These are phyloP conservation scores for Durusdinium trenchii DNA, from an alignment of 73 alveolate genomes.

Conservation along the genomic window DNA sequence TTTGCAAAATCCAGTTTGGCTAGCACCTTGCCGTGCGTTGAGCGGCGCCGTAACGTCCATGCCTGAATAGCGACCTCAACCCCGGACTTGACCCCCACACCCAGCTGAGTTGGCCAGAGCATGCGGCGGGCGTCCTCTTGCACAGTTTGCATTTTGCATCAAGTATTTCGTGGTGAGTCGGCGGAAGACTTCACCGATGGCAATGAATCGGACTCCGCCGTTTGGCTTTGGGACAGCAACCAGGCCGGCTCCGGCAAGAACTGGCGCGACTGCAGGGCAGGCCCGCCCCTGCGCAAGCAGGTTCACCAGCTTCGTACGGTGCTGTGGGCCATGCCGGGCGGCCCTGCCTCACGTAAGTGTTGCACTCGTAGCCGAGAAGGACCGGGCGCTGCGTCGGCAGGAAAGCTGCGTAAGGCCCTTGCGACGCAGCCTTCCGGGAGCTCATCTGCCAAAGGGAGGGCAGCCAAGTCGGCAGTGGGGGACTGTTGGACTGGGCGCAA, in stretches of 20 bases:
- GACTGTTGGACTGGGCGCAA: not conserved
- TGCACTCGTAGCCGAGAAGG: slow-evolving; percentile 32
- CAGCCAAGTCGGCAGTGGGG: not conserved
- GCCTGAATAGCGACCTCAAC: not conserved
- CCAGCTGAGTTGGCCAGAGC: not conserved
- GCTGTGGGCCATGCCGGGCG: not conserved
- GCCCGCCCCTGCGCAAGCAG: not conserved
- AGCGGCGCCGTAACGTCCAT: not conserved
- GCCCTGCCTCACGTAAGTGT: not conserved
- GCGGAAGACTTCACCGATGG: slow-evolving; percentile 17
- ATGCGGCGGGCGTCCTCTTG: not conserved
- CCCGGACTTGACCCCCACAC: not conserved
- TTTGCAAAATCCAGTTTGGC: not conserved
- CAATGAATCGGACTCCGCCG: not conserved
- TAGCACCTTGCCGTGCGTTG: not conserved
- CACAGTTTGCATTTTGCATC: not conserved
- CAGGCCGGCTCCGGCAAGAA: not conserved
- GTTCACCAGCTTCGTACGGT: not conserved
- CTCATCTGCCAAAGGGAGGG: not conserved
- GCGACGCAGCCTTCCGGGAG: not conserved
- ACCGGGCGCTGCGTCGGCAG: slow-evolving; percentile 32
- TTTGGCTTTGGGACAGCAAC: not conserved
- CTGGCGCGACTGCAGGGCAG: not conserved
- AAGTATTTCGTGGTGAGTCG: not conserved
- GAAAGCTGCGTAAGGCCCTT: not conserved